A percentile compares a stretch with the other conserved stretches of the same genome.
These are phyloP conservation scores for Neospora caninum DNA, from an alignment of 169 alveolate genomes.

Conservation along the genomic window DNA sequence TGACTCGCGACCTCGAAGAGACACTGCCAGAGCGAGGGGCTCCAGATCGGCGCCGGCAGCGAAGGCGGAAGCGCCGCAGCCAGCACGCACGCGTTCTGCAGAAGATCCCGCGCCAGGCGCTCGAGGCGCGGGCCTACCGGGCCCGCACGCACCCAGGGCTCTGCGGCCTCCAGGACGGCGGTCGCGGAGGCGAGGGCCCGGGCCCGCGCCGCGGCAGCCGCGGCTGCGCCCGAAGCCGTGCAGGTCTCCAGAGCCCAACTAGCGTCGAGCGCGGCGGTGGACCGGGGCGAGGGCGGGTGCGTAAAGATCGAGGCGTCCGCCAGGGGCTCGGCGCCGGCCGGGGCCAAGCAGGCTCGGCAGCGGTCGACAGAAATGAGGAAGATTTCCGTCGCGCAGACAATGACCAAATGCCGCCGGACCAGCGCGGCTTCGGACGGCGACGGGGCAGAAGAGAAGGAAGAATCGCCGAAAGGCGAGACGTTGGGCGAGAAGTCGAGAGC, in stretches of 20 bases:
- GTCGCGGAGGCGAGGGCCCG: not conserved
- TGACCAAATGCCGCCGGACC: not conserved
- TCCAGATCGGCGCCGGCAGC: not conserved
- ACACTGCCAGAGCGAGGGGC: not conserved
- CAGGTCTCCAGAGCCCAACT: conserved; percentile 8
- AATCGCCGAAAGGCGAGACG: not conserved
- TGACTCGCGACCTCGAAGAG: not conserved
- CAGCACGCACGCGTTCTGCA: not conserved
- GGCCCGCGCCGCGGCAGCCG: not conserved
- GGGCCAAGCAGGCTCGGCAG: not conserved
- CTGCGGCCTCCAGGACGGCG: not conserved
- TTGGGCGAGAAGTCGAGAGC: not conserved
- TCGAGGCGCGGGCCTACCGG: not conserved
- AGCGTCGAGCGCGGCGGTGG: not conserved
- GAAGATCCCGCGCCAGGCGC: not conserved
- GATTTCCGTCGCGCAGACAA: not conserved
- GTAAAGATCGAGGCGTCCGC: not conserved
- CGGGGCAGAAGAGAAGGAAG: not conserved
- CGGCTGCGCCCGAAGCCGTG: not conserved
- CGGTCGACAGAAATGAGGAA: not conserved
- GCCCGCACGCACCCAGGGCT: not conserved
- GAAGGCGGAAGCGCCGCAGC: not conserved
- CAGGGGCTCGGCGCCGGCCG: not conserved
- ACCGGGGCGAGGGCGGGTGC: not conserved
- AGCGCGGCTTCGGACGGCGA: not conserved